Evolutionary conservation across 352 stramenopile genomes (phyloP), one percentile per base, ranked within the genome.

Genomic region (Phytophthora niederhauseri): DNA sequence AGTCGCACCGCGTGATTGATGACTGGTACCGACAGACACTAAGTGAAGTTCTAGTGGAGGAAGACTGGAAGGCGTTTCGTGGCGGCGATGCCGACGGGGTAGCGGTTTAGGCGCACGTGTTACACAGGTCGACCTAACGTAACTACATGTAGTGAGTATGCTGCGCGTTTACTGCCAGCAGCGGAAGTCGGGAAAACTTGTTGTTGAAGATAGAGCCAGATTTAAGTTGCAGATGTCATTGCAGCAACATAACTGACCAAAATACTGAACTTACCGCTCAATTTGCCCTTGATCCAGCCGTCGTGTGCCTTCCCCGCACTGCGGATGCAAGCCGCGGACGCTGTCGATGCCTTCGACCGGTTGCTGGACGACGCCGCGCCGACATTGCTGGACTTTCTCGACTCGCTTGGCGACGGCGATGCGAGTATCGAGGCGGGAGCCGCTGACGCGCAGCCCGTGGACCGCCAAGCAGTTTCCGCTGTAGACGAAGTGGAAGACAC

Each of bases 1-100:
- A n/a, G n/a, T n/a, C n/a, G n/a, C n/a, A n/a, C n/a, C n/a, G n/a
- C n/a, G n/a, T n/a, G n/a, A n/a, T n/a, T n/a, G n/a, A n/a, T 19
- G 54, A 70, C 24, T 74, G 61, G 67, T 74, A 60, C 31, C 55
- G 49, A 12, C 67, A 62, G 26, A 70, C 20, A 17, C n/a, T 74
- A 9, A 62, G 67, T 36, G 67, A 74, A 19, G 52, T 63, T 57
- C 30, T 74, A n/a, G 54, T 70, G 12, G 67, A 70, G 38, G 67
- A 74, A 58, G 67, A 74, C 34, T 74, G 55, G 67, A 74, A 64
- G 19, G 22, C 54, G 20, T 74, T 73, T 28, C 41, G 30, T 15
- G 59, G 26, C 1, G 7, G 30, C 3, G 30, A 36, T 36, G 30
- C 30, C 7, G 30, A 36, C 30, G 8, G 7, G 7, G 30, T 12